Conservation (phyloP, 106 monocot genomes). For the Agapanthus africanus region DNA sequence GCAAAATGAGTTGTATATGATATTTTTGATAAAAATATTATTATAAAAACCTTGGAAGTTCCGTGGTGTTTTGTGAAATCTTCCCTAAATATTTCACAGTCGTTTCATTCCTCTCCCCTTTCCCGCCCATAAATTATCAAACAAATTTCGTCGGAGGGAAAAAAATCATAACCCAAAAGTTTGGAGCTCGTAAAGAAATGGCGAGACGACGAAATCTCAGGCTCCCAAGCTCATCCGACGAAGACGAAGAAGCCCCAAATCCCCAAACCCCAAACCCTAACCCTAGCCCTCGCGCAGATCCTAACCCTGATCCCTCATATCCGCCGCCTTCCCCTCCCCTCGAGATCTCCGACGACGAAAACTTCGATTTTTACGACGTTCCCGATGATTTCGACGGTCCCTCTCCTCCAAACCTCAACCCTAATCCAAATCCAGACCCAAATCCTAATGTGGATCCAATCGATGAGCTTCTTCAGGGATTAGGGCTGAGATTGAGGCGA, state of each 20-base stretch:
- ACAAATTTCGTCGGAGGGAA: too few relatives aligned
- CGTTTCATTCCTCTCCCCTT: too few relatives aligned
- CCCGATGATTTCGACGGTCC: slow-evolving; percentile 44
- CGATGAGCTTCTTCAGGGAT: slow-evolving; percentile 36
- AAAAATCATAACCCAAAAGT: too few relatives aligned
- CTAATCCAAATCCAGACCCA: background rate
- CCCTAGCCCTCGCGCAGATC: slow-evolving; percentile 16
- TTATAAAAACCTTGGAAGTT: too few relatives aligned
- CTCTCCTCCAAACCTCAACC: slow-evolving; percentile 6
- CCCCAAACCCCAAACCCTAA: slow-evolving; percentile 5
- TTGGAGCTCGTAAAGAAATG: too few relatives aligned
- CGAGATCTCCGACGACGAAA: slow-evolving; percentile 61
- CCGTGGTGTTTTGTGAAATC: too few relatives aligned
- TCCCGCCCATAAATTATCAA: too few relatives aligned
- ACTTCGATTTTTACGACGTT: slow-evolving; percentile 45
- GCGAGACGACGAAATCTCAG: slow-evolving; percentile 33
- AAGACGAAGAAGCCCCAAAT: slow-evolving; percentile 32
- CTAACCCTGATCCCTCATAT: slow-evolving; percentile 15
- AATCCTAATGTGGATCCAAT: slow-evolving; percentile 10
- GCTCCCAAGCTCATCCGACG: slow-evolving; percentile 46
- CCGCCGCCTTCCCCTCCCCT: slow-evolving; percentile 18
- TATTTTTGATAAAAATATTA: too few relatives aligned
- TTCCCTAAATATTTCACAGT: too few relatives aligned
- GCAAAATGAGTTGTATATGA: too few relatives aligned
- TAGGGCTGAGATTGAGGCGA: slow-evolving; percentile 51